These are phyloP conservation scores for Fonsecaea monophora DNA, from an alignment of 2,329 filamentous ascomycete genomes.

Conservation along the genomic window DNA sequence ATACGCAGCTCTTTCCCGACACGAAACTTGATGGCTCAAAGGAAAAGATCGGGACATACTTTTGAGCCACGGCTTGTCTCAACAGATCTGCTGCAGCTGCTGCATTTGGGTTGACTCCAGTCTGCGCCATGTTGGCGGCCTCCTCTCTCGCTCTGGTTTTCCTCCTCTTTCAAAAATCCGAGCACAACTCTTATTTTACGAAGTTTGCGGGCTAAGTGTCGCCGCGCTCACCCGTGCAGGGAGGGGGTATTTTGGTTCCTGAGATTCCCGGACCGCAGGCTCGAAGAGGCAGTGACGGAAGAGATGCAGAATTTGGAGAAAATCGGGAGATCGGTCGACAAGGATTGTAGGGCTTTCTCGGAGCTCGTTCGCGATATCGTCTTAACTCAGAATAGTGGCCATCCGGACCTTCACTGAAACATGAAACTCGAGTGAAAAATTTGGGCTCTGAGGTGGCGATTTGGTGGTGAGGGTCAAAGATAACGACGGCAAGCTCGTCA, in stretches of 20 bases:
- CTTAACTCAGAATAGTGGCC: conserved; percentile 13
- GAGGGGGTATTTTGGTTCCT: conserved; percentile 28
- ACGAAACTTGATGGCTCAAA: conserved; percentile 24
- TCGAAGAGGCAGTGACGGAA: conserved; percentile 32
- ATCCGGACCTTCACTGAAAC: conserved; percentile 8
- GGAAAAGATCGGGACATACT: conserved; percentile 55
- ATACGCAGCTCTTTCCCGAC: conserved; percentile 19
- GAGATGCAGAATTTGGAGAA: conserved; percentile 38
- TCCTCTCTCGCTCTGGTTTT: conserved; percentile 7
- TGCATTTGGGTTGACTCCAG: conserved; percentile 52
- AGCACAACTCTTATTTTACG: conserved; percentile 8
- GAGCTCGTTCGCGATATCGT: conserved; percentile 6
- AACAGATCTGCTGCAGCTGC: conserved; percentile 64
- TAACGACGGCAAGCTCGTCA: conserved; percentile 30
- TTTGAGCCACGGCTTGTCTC: conserved; percentile 64
- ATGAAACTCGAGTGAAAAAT: conserved; percentile 18
- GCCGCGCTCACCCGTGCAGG: conserved; percentile 31
- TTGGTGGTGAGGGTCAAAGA: conserved; percentile 15
- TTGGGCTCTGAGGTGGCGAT: conserved; percentile 18
- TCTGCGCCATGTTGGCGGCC: conserved; percentile 39
- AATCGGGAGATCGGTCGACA: conserved; percentile 35
- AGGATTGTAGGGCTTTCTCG: conserved; percentile 32
- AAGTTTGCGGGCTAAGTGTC: conserved; percentile 10
- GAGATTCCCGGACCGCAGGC: conserved; percentile 32
- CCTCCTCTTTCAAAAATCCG: conserved; percentile 31